Conservation (phyloP, 2,329 filamentous ascomycete species). For the Aureobasidium mangrovei region DNA sequence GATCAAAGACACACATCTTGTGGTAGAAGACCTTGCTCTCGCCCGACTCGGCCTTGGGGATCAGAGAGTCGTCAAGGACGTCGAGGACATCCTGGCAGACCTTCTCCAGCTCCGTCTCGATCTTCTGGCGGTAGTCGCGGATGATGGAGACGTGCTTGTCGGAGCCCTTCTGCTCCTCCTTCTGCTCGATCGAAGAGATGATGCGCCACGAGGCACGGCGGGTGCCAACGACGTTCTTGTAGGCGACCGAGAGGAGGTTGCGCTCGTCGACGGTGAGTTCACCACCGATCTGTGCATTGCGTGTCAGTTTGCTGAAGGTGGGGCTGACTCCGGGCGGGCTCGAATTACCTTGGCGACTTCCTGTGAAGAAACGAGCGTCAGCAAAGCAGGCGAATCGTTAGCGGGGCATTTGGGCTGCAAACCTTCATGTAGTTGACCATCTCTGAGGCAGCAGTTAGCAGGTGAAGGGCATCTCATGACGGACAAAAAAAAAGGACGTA, state of each 20-base stretch:
- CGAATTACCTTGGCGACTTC: conserved; percentile 81
- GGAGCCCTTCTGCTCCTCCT: conserved; percentile 98
- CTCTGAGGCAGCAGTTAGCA: conserved; percentile 44
- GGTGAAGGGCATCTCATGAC: background rate
- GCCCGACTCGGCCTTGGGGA: conserved; percentile 90
- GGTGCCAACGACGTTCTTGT: conserved; percentile 99
- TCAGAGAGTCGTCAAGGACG: conserved; percentile 85
- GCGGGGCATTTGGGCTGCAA: conserved; percentile 26
- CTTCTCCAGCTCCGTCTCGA: conserved; percentile 92
- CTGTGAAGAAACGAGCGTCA: conserved; percentile 36
- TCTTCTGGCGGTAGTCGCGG: conserved; percentile 96
- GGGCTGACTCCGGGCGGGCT: background rate
- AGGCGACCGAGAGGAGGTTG: conserved; percentile 95
- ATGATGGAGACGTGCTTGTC: conserved; percentile 92
- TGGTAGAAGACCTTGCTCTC: conserved; percentile 99
- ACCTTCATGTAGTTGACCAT: conserved; percentile 99
- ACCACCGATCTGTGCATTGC: conserved; percentile 47
- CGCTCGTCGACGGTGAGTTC: conserved; percentile 62
- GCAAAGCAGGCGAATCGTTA: background rate
- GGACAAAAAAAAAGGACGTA: conserved; percentile 34
- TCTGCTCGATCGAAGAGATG: conserved; percentile 99
- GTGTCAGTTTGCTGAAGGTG: background rate
- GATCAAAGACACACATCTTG: conserved; percentile 72
- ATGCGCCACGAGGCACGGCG: conserved; percentile 98
- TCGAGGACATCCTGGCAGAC: conserved; percentile 97